Evolutionary conservation across 2,329 filamentous ascomycete genomes (phyloP).

Genomic region (Ophiocordyceps camponoti-saundersi): DNA sequence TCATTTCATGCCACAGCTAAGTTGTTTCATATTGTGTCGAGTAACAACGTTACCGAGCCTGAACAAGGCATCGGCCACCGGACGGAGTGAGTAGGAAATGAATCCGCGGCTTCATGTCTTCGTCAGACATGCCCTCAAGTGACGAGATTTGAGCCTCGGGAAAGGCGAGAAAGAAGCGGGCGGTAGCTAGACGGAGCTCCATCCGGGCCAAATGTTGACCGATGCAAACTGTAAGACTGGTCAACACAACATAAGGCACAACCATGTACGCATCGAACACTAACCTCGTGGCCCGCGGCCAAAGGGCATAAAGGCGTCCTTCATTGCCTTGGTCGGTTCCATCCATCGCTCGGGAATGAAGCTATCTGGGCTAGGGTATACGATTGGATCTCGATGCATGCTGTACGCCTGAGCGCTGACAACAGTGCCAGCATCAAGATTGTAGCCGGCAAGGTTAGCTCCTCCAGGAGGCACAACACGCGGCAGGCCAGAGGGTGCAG

Average conservation of each 20-base stretch:
- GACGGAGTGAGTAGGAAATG: constrained; percentile 16
- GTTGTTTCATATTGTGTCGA: neutral
- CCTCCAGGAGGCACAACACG: constrained; percentile 22
- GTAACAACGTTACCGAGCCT: neutral
- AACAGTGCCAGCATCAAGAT: constrained; percentile 19
- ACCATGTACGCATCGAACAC: neutral
- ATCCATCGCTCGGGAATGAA: constrained; percentile 6
- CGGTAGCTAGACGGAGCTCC: constrained; percentile 33
- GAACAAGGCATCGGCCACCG: constrained; percentile 15
- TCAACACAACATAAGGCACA: neutral
- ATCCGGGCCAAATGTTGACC: constrained; percentile 39
- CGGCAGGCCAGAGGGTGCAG: constrained; percentile 21
- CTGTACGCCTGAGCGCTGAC: constrained; percentile 27
- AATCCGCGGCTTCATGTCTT: constrained; percentile 16
- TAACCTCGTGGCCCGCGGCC: constrained; percentile 30
- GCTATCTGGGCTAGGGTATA: constrained; percentile 21
- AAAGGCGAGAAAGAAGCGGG: constrained; percentile 33
- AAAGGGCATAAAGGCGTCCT: constrained; percentile 32
- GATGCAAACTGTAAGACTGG: constrained; percentile 24
- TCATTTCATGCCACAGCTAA: neutral
- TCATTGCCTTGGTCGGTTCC: constrained; percentile 19
- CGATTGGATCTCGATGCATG: constrained; percentile 23
- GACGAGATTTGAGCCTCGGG: constrained; percentile 14
- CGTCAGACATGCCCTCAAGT: constrained; percentile 15
- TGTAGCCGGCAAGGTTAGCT: constrained; percentile 18